Base-by-base conservation (phyloP, 345 rosid species). In the Populus euphratica region DNA sequence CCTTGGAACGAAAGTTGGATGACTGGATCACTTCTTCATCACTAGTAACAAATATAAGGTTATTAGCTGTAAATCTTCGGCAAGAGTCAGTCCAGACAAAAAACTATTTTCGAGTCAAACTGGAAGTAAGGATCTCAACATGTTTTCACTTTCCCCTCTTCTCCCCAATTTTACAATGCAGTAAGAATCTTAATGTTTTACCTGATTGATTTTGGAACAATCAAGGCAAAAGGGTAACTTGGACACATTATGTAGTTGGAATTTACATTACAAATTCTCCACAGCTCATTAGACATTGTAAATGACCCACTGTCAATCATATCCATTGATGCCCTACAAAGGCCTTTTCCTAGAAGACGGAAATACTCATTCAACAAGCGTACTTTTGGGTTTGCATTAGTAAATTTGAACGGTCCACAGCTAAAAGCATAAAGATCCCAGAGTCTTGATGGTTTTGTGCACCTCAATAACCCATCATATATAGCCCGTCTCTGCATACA, bases 371-470 rank as follows among this genome's bases (percentile, higher is more conserved):
- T 89, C 88, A 96, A 83, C 84, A 96, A 81, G 64, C 94, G 93
- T 84, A 90, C 87, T 88, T 90, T 93, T 73, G 98, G 99, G 82
- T 85, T 88, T 20, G 80, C 61, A 85, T 89, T 91, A 65, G 83
- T 75, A 82, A 79, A 93, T 79, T 83, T 91, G 85, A 92, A 91
- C 78, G 94, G 87, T 31, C 97, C 97, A 77, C 89, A 85, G 76
- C 90, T 61, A 90, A 96, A 93, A 39, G 95, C 90, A 84, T 91
- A 96, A 78, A 92, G 91, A 88, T 96, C 94, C 94, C 97, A 82
- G 80, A 88, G 85, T 82, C 91, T 84, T 69, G 84, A 87, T 83
- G 95, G 95, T 73, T 86, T 93, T 62, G 82, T 84, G 85, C 86
- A 88, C 83, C 74, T 87, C 71, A 80, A 50, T 69, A 96, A 79